A percentile compares a stretch with the other conserved stretches of the same genome.
These are phyloP conservation scores for Agastache rugosa DNA, from an alignment of 257 asterid species.

Conservation along the genomic window DNA sequence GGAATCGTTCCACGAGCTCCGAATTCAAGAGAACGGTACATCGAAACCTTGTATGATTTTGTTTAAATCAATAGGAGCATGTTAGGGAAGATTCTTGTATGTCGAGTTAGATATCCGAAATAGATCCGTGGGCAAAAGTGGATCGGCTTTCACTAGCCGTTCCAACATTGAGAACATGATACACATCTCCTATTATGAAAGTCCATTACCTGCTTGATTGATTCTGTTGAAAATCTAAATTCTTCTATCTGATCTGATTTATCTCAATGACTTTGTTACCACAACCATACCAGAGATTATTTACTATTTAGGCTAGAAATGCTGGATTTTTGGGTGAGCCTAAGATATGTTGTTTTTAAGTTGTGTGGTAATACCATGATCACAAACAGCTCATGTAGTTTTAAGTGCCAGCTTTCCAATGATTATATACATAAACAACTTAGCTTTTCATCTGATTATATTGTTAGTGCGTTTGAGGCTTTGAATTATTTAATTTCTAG, in stretches of 20 bases:
- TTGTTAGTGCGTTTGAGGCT: background rate
- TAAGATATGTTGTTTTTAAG: background rate
- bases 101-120: no score
- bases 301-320: slow-evolving; percentile 1
- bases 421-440: background rate
- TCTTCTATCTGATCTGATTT: slow-evolving; percentile 1
- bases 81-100: no score
- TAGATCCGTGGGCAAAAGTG: no score
- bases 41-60: no score
- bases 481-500: background rate
- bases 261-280: background rate
- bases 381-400: slow-evolving; percentile 6
- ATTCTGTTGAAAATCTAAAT: background rate
- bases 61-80: no score
- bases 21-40: no score
- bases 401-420: background rate
- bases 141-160: no score
- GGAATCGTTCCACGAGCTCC: no score
- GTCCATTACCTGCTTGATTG: background rate
- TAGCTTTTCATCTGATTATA: background rate
- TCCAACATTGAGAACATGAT: background rate
- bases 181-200: background rate
- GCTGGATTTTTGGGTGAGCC: background rate
- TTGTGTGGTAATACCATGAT: background rate
- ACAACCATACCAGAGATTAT: no score